Evolutionary conservation across 2,329 filamentous ascomycete genomes (phyloP).

Genomic region (Cryphonectria japonica): DNA sequence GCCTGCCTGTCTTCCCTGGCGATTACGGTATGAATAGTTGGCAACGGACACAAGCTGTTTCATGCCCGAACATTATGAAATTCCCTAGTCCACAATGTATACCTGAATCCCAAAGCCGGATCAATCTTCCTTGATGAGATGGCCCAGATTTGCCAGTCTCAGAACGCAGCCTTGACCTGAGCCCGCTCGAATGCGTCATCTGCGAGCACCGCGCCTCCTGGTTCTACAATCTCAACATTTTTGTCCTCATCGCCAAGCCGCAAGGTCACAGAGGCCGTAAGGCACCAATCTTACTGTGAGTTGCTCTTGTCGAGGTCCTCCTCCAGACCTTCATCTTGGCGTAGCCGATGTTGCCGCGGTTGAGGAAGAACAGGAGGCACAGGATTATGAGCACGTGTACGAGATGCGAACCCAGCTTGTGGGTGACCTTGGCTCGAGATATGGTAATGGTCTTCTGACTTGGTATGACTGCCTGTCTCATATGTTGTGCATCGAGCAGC

Average conservation of each 20-base stretch:
- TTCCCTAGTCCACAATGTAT: neutral
- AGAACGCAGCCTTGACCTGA: constrained; percentile 46
- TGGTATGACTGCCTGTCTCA: neutral
- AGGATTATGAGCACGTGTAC: constrained; percentile 54
- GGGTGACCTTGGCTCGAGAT: constrained; percentile 41
- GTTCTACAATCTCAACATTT: neutral
- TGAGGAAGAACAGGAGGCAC: constrained; percentile 44
- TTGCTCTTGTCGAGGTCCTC: constrained; percentile 36
- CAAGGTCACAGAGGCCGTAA: constrained; percentile 44
- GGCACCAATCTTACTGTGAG: constrained; percentile 39
- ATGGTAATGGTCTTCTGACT: neutral
- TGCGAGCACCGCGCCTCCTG: neutral
- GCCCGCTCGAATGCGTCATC: neutral
- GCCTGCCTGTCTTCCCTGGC: neutral
- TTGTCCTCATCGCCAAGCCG: constrained; percentile 33
- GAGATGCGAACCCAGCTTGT: constrained; percentile 54
- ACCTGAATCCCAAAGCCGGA: neutral
- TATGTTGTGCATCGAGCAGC: neutral
- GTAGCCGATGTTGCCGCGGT: constrained; percentile 55
- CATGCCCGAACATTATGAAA: neutral
- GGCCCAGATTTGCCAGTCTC: constrained; percentile 55
- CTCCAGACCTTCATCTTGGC: constrained; percentile 44
- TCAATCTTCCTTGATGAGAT: neutral
- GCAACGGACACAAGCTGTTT: too few relatives aligned
- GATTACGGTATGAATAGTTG: neutral